A percentile compares a stretch with the other conserved stretches of the same genome.
Conservation (phyloP, 441 rosid species). For the Brassica hybrid region DNA sequence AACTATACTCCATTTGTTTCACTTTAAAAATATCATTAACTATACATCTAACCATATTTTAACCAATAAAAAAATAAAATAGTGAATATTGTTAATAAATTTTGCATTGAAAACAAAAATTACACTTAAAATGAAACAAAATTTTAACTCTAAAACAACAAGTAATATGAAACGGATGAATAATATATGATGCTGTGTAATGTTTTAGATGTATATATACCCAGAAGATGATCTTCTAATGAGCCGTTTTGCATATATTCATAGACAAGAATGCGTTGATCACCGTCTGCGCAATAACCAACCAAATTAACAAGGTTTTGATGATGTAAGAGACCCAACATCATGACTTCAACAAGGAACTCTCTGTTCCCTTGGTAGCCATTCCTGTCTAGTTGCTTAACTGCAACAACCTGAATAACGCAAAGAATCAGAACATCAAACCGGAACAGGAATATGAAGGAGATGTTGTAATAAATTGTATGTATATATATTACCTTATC, state of each 20-base stretch:
- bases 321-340: constrained; percentile 87
- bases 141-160: no score
- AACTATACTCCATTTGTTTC: no score
- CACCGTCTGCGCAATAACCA: constrained; percentile 91
- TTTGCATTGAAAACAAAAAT: no score
- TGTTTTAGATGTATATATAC: constrained; percentile 46
- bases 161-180: no score
- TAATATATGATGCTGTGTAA: constrained; percentile 15
- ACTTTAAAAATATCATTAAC: no score
- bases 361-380: constrained; percentile 97
- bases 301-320: constrained; percentile 82
- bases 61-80: no score
- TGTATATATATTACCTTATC: constrained; percentile 62
- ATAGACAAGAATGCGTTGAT: constrained; percentile 77
- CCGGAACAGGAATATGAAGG: no score
- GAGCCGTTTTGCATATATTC: constrained; percentile 83
- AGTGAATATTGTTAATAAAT: no score
- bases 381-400: constrained; percentile 91
- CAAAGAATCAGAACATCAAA: constrained; percentile 18
- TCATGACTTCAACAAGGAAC: constrained; percentile 89
- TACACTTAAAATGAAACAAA: no score
- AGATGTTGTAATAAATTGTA: no score
- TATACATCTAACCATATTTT: no score
- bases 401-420: constrained; percentile 68
- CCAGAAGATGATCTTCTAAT: constrained; percentile 86